Base-by-base conservation (phyloP, 164 flowering plant species). In the Liriodendron chinense region DNA sequence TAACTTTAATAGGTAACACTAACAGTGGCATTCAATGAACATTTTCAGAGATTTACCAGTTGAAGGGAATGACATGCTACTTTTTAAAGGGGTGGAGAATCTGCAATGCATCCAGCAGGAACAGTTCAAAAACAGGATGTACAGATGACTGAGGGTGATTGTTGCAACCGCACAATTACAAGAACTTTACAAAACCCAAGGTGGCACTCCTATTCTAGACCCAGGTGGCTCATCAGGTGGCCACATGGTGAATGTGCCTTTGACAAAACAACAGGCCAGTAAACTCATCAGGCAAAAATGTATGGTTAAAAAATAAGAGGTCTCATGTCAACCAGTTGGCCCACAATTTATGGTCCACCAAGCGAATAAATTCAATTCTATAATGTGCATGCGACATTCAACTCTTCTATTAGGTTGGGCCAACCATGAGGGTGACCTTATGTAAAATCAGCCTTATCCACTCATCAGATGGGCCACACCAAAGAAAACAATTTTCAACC, bases 51-150 rank as follows among this genome's bases (percentile, higher is more conserved):
- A 65, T 14, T 76, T 80, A 96, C 99, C 97, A 83, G 78, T 82
- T 64, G 82, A 74, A 73, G 65, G 74, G 26, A 70, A 56, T 2
- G 82, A 59, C 59, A 74, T 75, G 56, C 74, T 83, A 72, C 61
- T 82, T 7, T 79, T 84, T 76, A 92, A 78, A 10, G 98, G 96
- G 65, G 91, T 78, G 48, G 85, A 82, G 79, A 93, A 90, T 82
- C 85, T 87, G 69, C 62, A 83, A 23, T 9, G 69, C 26, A 69
- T 20, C 65, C 65, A 47, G 21, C 49, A 50, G 18, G 73, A 76
- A 69, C 34, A 47, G 47, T 21, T 73, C 23, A 65, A 70, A 5
- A 67, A 14, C 69, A 67, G n/a, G 9, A 28, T 26, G 47, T 16
- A 53, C 59, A 53, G 59, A 53, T 53, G 9, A 53, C 59, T 12